Base-by-base conservation (phyloP, 352 stramenopile species). In the Pythium dissimile region DNA sequence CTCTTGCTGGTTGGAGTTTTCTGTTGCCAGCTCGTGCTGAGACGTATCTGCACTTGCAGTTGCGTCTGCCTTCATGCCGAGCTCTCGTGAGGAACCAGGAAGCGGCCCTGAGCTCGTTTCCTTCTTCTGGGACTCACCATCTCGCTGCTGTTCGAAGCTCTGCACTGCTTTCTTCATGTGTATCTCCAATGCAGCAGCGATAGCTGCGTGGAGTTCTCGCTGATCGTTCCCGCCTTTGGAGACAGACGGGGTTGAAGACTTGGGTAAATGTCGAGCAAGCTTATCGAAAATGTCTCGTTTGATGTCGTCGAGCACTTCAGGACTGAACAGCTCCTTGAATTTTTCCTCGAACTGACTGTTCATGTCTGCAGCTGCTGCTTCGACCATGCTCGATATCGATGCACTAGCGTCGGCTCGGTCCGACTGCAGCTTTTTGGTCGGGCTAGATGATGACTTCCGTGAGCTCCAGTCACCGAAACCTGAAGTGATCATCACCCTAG, bases 201-300 rank as follows among this genome's bases (percentile, higher is more conserved):
- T 88, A 0, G 71, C 71, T 31, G 80, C 63, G 12, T 88, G 73
- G 10, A 88, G 55, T 15, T 84, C 69, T 3, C 49, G 54, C 31
- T 46, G 51, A 15, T 70, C 58, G 38, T 49, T 62, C 57, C 4
- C 59, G 51, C 20, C 13, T 13, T 2, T 26, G 20, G 46, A 32
- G 35, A n/a, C 6, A 3, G 24, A 34, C 2, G n/a, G n/a, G n/a
- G 16, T 48, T 31, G 32, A 15, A 5, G 35, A 48, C 20, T 45
- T 42, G 3, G 35, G 35, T 3, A 53, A 47, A 45, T 86, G 72
- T 10, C 55, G 61, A 12, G 72, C 78, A 2, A 89, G 51, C 21
- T 80, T 79, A 9, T 75, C 66, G 45, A 74, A 83, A 32, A 88
- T 79, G 12, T 88, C 77, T 11, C 76, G 68, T 62, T 86, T 88